Evolutionary conservation across 352 stramenopile species (phyloP), one percentile per base, ranked within the genome.

Genomic region (Phytopythium helicoides): DNA sequence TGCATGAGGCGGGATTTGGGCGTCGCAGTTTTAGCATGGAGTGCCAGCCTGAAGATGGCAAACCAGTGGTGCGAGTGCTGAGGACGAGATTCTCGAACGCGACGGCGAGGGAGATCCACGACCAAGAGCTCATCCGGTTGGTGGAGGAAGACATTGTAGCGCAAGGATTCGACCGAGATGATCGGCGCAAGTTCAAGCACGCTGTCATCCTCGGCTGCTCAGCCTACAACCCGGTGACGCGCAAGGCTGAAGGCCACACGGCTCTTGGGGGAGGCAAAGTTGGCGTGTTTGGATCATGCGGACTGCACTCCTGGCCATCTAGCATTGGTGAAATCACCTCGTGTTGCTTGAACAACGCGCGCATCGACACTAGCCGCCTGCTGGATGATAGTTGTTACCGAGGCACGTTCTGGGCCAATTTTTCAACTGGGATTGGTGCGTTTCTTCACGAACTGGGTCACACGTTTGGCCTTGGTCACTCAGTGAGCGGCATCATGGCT

Each of bases 131-230:
- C 12, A 82, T 87, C 34, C 62, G 62, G 4, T 46, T 77, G 7
- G 75, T 90, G 7, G 49, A 71, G 18, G 22, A 78, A 6, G 77
- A 89, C 31, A 85, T 89, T n/a, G 50, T 69, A 28, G 63, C 61
- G 0, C 34, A 56, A 1, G 73, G 71, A 1, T 47, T 71, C 23
- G 67, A 86, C 36, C 33, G 49, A 0, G 47, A 79, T 42, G 37
- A 55, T 0, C 56, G 68, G 19, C 25, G 66, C 6, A 19, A 75
- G 47, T 72, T 82, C 45, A 91, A 89, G 42, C 78, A 91, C 56
- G 74, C 68, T 0, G 78, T 89, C n/a, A 76, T 91, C 40, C 66
- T 91, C 6, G 78, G 78, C 0, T 89, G 76, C 42, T 89, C 81
- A 8, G 68, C 54, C 42, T 88, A 72, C 64, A 87, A 89, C 52